Conservation (phyloP, 352 stramenopile genomes). For the Peronosclerospora sorghi region DNA sequence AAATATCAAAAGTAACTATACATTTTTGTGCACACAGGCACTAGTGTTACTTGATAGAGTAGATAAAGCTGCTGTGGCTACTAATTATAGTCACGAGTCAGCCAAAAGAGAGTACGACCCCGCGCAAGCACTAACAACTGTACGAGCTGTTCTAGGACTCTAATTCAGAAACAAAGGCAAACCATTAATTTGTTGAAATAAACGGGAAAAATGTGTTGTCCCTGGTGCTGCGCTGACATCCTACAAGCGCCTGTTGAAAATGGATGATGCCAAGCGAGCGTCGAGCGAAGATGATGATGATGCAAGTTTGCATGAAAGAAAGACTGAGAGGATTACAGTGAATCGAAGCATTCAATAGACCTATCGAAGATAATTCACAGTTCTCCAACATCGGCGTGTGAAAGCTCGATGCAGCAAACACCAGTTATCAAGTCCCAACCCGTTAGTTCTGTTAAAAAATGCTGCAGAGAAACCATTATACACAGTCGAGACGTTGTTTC, state of each 20-base stretch:
- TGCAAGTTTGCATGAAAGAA: no score
- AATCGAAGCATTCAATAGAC: conserved; percentile 8
- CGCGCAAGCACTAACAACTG: conserved; percentile 10
- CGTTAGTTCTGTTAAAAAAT: neutral
- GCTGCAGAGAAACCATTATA: conserved; percentile 9
- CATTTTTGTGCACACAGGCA: conserved; percentile 2
- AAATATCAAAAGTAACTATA: neutral
- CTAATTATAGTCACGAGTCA: neutral
- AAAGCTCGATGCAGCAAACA: conserved; percentile 1
- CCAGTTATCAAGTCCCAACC: neutral
- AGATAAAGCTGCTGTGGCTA: conserved; percentile 1
- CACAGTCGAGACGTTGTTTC: conserved; percentile 29
- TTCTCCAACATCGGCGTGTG: neutral
- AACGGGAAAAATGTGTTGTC: neutral
- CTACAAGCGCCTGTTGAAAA: no score
- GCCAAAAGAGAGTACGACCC: conserved; percentile 5
- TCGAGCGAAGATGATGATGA: no score
- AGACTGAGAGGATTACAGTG: conserved; percentile 3
- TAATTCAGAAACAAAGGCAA: conserved; percentile 7
- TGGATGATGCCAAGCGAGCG: no score
- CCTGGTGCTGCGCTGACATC: no score
- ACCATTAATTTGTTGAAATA: no score
- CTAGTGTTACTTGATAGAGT: conserved; percentile 5
- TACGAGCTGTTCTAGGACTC: conserved; percentile 18
- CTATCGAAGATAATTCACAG: neutral